Conservation (phyloP, 805 yeast species). For the Zygosaccharomyces gambellarensis region DNA sequence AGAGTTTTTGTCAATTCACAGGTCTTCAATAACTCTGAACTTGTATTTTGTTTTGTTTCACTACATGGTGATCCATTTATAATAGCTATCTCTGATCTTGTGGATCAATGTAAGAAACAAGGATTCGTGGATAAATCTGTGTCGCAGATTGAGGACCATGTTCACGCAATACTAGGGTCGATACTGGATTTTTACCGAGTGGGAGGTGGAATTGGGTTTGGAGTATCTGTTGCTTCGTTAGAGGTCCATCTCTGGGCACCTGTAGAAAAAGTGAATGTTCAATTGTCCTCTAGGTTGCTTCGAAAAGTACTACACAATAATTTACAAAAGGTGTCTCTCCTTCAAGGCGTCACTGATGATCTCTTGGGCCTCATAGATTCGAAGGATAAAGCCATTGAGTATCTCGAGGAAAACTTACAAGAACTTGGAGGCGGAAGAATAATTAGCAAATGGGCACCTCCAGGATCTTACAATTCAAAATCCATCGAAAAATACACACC, state of each 20-base stretch:
- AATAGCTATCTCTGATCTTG: conserved; percentile 7
- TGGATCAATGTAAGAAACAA: conserved; percentile 16
- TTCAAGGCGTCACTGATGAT: conserved; percentile 3
- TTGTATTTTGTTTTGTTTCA: conserved; percentile 10
- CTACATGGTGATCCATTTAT: conserved; percentile 8
- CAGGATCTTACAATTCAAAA: conserved; percentile 27
- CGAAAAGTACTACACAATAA: conserved; percentile 8
- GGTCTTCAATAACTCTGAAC: neutral
- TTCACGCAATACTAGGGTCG: conserved; percentile 1
- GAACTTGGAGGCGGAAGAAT: conserved; percentile 22
- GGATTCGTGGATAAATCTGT: conserved; percentile 15
- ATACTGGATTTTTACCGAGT: conserved; percentile 2
- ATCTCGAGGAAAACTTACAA: conserved; percentile 27
- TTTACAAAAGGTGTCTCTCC: conserved; percentile 1
- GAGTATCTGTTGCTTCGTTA: conserved; percentile 9
- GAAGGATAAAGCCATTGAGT: conserved; percentile 34
- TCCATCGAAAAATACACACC: conserved; percentile 18
- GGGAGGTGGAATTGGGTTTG: neutral
- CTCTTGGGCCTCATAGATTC: conserved; percentile 18
- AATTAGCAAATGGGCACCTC: conserved; percentile 34
- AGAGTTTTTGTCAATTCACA: conserved; percentile 6
- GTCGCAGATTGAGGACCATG: conserved; percentile 5
- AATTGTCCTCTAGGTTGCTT: conserved; percentile 1
- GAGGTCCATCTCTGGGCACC: conserved; percentile 3
- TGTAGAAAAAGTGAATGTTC: neutral